Base-by-base conservation (phyloP, 225 moss, liverwort and hornwort species). In the Lunularia cruciata region DNA sequence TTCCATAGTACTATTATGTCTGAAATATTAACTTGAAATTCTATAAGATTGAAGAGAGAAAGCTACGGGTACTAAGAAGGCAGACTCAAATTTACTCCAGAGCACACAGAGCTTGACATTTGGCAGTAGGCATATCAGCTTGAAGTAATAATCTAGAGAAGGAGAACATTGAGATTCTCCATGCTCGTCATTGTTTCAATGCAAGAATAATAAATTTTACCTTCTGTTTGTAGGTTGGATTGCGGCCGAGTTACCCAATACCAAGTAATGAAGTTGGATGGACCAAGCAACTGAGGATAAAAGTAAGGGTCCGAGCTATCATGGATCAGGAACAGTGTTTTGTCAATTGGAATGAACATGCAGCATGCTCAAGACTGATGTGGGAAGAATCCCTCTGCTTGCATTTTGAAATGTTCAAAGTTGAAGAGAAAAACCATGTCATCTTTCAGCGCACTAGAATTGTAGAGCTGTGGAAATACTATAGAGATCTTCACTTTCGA, bases 261-360 rank as follows among this genome's bases (percentile, higher is more conserved):
- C 12, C 22, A 12, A 61, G 61, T 47, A 7, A 64, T 45, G 63
- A 64, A 30, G 63, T 46, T 64, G 63, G 45, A 16, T 43, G 63
- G 43, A 43, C 43, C 63, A 63, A 46, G 63, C 63, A 45, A 60
- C 28, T 63, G 63, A 63, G 63, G 63, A 43, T 63, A 39, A 39
- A 60, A 39, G 60, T 13, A 22, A 60, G 60, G n/a, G 22, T 60
- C 39, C 60, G 20, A 60, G 60, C 60, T 45, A 45, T 45, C 43
- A 63, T 27, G 63, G 4, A 6, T 60, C 20, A 8, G 13, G 45
- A 12, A 7, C 45, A 63, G 49, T 10, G 43, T 43, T 39, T 38
- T 22, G 39, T 22, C n/a, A 37, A 27, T 27, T 10, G 15, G 49
- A 49, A 49, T 49, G 20, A 16, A 6, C 15, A 49, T 20, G 49